Evolutionary conservation across 106 monocot species (phyloP), one percentile per base, ranked within the genome.

Genomic region (Iris macrosiphon): DNA sequence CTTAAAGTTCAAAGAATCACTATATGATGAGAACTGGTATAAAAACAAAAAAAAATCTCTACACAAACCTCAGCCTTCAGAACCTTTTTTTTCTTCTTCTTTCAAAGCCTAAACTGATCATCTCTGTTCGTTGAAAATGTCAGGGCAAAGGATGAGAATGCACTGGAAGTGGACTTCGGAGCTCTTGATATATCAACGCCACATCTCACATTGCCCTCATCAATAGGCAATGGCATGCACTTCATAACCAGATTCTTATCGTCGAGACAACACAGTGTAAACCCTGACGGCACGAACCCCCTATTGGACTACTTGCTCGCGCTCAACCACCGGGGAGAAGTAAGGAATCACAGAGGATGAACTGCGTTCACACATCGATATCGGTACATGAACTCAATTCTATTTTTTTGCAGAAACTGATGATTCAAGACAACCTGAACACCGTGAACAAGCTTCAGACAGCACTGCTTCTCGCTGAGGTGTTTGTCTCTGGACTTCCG

Each of bases 61-160:
- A n/a, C n/a, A n/a, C n/a, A n/a, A n/a, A n/a, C n/a, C n/a, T n/a
- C n/a, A n/a, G n/a, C n/a, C n/a, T n/a, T n/a, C n/a, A n/a, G n/a
- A n/a, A n/a, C n/a, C n/a, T n/a, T n/a, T n/a, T n/a, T n/a, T n/a
- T n/a, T n/a, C n/a, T n/a, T n/a, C n/a, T n/a, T n/a, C n/a, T n/a
- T n/a, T n/a, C n/a, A n/a, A n/a, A n/a, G n/a, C n/a, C n/a, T n/a
- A n/a, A n/a, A n/a, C n/a, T n/a, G n/a, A n/a, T 13, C 40, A 31
- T 31, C 6, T 46, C 21, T 26, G 40, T 11, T 39, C 32, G 29
- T 56, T 27, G 13, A 55, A 64, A 37, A 42, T 33, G 68, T n/a
- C 66, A 94, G 95, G 85, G 85, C 95, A 9, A 79, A 57, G 26
- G 89, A 95, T 53, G 89, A 89, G 31, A 79, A 95, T 48, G 64